Conservation (phyloP, 345 rosid genomes). For the rapeseed (Brassica napus) region Da-Ae NC_063452.1:38803001-38803500, state of each 20-base stretch:
- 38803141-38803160: slow-evolving; percentile 67
- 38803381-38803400: neutral
- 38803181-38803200: neutral
- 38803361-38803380: neutral
- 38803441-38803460: slow-evolving; percentile 50
- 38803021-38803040: neutral
- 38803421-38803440: slow-evolving; percentile 58
- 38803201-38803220: neutral
- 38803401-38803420: slow-evolving; percentile 49
- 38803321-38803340: slow-evolving; percentile 67
- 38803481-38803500: slow-evolving; percentile 73
- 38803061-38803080: slow-evolving; percentile 23
- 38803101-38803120: slow-evolving; percentile 68
- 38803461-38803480: slow-evolving; percentile 63
- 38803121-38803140: slow-evolving; percentile 82
- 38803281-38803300: slow-evolving; percentile 93
- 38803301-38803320: slow-evolving; percentile 93
- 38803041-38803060: neutral
- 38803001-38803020: slow-evolving; percentile 54
- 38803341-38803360: neutral
- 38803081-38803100: slow-evolving; percentile 36
- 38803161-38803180: neutral
- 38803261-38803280: slow-evolving; percentile 66
- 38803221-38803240: slow-evolving; percentile 53
- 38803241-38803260: slow-evolving; percentile 62